Evolutionary conservation across 495 filamentous ascomycete species (phyloP), one percentile per base, ranked within the genome.

Genomic region (Penicillium coffeae): DNA sequence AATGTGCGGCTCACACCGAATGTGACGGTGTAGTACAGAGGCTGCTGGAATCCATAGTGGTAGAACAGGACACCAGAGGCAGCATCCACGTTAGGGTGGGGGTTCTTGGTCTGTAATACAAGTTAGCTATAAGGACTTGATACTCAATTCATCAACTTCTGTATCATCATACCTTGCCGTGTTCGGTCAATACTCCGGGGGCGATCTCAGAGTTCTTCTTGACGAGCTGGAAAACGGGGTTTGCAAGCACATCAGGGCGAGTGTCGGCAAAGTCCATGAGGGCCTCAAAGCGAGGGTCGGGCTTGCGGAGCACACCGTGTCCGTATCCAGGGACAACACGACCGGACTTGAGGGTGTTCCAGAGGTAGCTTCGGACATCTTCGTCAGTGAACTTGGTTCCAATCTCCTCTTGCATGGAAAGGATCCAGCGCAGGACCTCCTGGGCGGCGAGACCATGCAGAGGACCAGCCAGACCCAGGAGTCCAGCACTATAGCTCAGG

Each of bases 281-380:
- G 30, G 93, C 94, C 68, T 95, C 79, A 72, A 96, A 98, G 47
- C 93, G 85, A 4, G 93, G 93, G 61, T 98, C 93, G 16, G 93
- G 91, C 76, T 95, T 96, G 65, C 93, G 87, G 39, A 98, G 83
- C 19, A 98, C 94, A 42, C 92, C 93, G 71, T 98, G 93, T n/a
- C 93, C 93, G 70, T 96, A 98, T 9, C 93, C 93, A 1, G 93
- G 93, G 22, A 98, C 84, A 21, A 98, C 93, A 46, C 90, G 90
- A 49, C 94, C 94, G 21, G 89, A 92, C 59, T 91, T 91, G 49
- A 98, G 85, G 1, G 90, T 91, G 13, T 75, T 74, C 93, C 93
- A 98, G 50, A 98, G 84, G 72, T 96, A 97, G 48, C 82, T 77
- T 55, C 84, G 83, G 45, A 98, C 82, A 58, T 90, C 85, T 30